Percentiles rank a stretch among this genome's conserved stretches.
These are phyloP conservation scores for Aspergillus novofumigatus DNA, from an alignment of 2,329 filamentous ascomycete genomes.

Conservation along the genomic window DNA sequence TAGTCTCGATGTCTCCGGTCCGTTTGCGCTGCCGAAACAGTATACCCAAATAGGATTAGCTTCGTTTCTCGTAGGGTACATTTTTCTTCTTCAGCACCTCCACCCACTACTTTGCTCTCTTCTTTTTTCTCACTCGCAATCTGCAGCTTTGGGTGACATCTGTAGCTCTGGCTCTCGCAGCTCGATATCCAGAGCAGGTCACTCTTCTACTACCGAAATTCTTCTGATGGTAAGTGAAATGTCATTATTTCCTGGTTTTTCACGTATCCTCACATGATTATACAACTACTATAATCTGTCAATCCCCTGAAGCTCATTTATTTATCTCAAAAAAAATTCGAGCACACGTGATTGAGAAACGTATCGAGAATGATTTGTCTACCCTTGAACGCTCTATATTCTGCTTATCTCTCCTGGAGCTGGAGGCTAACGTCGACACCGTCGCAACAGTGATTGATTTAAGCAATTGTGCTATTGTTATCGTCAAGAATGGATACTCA, in stretches of 20 bases:
- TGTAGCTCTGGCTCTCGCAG: slow-evolving; percentile 25
- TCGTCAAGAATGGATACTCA: slow-evolving; percentile 29
- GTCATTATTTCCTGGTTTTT: neutral
- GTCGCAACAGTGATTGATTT: slow-evolving; percentile 11
- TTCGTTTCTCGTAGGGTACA: slow-evolving; percentile 1
- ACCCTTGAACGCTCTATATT: slow-evolving; percentile 6
- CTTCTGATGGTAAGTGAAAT: slow-evolving; percentile 29
- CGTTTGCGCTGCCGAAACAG: neutral
- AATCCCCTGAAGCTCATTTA: slow-evolving; percentile 67
- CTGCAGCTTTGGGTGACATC: neutral
- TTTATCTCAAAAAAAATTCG: slow-evolving; percentile 31
- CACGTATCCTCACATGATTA: slow-evolving; percentile 56
- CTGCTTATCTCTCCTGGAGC: slow-evolving; percentile 3
- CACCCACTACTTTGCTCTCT: slow-evolving; percentile 5
- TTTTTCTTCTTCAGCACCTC: slow-evolving; percentile 19
- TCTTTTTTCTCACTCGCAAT: slow-evolving; percentile 11
- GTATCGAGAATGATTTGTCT: slow-evolving; percentile 36
- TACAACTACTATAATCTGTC: slow-evolving; percentile 67
- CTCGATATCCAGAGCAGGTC: slow-evolving; percentile 19
- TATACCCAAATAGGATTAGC: slow-evolving; percentile 12
- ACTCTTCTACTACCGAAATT: slow-evolving; percentile 3
- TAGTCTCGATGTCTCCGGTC: neutral
- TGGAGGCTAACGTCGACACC: slow-evolving; percentile 21
- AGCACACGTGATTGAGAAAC: slow-evolving; percentile 43
- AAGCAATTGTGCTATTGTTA: slow-evolving; percentile 1